These are phyloP conservation scores for Lepiota brunneoincarnata DNA, from an alignment of 768 basidiomycete species.

Conservation along the genomic window DNA sequence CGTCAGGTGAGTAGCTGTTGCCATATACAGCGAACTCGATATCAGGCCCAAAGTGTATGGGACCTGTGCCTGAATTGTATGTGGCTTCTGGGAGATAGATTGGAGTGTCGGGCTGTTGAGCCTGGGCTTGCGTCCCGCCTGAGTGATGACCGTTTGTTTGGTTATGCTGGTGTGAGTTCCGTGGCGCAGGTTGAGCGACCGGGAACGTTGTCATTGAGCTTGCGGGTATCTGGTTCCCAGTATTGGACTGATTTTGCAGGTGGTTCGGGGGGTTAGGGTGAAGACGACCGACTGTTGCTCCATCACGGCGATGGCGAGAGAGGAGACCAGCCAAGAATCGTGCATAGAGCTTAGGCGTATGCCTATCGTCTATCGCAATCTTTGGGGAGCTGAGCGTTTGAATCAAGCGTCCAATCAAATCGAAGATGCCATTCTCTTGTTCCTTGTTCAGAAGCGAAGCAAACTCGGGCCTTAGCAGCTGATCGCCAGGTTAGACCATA, in stretches of 20 bases:
- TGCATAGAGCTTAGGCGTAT: constrained; percentile 78
- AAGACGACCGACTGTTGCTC: constrained; percentile 53
- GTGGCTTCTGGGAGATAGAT: constrained; percentile 48
- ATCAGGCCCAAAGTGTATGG: constrained; percentile 42
- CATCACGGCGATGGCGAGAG: constrained; percentile 66
- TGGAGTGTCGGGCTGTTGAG: constrained; percentile 26
- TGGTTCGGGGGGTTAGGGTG: constrained; percentile 49
- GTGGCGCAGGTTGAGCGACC: constrained; percentile 16
- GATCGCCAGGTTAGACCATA: neutral
- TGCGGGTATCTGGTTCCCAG: constrained; percentile 13
- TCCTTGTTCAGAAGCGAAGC: constrained; percentile 56
- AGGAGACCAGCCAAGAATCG: constrained; percentile 76
- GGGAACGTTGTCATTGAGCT: constrained; percentile 28
- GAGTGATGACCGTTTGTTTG: constrained; percentile 19
- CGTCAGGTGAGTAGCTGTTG: constrained; percentile 37
- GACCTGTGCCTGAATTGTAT: constrained; percentile 38
- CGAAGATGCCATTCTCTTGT: constrained; percentile 69
- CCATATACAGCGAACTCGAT: constrained; percentile 32
- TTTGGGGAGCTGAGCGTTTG: constrained; percentile 68
- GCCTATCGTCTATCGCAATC: constrained; percentile 78
- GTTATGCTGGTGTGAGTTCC: constrained; percentile 13
- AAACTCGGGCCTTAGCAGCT: constrained; percentile 77
- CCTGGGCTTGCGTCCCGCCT: constrained; percentile 12
- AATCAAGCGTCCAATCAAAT: constrained; percentile 69
- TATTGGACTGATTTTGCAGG: constrained; percentile 20